Evolutionary conservation across 1,284 basidiomycete genomes (phyloP), one percentile per base, ranked within the genome.

Genomic region (Ustilago shanxiensis): DNA sequence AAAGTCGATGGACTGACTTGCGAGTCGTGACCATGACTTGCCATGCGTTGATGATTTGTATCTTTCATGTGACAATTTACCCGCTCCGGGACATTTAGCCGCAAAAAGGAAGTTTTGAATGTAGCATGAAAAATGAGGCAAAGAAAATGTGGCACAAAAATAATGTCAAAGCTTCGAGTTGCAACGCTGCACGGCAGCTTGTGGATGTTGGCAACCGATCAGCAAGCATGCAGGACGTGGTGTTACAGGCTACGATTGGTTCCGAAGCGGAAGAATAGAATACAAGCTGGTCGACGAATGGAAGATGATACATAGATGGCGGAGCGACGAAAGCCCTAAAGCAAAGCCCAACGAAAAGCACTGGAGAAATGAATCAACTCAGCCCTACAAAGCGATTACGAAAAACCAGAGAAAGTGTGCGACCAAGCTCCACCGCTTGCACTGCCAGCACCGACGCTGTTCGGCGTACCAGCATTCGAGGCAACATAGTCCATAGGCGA

Each of bases 401-500:
- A 35, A 22, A 75, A 75, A 47, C 67, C 64, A 20, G 72, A 68
- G 37, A 75, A 75, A 24, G 72, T 54, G 11, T 75, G 67, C 20
- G 67, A 59, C 66, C 67, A 70, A 50, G 72, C 47, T 10, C 64
- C 56, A 13, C 64, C 70, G 44, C 47, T 59, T 7, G 64, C 53
- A 33, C 70, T 64, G n/a, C 68, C 68, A 10, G 68, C 68, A n/a
- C 68, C 68, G 52, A 65, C 61, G 54, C 62, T 71, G 50, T 63
- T 67, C 18, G 72, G 72, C 13, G 64, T 65, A 20, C 67, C 67
- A 2, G 72, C 63, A 31, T 65, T 66, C 29, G 72, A 63, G 2
- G 55, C 54, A 20, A 65, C 72, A 13, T 75, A 75, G 35, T 75
- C 72, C 14, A 75, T 54, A 3, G 67, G 72, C 35, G 66, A 68